phyloP scores from a whole-genome alignment of 1,139 yeast species.

The Kurtzmaniella natalensis region DNA sequence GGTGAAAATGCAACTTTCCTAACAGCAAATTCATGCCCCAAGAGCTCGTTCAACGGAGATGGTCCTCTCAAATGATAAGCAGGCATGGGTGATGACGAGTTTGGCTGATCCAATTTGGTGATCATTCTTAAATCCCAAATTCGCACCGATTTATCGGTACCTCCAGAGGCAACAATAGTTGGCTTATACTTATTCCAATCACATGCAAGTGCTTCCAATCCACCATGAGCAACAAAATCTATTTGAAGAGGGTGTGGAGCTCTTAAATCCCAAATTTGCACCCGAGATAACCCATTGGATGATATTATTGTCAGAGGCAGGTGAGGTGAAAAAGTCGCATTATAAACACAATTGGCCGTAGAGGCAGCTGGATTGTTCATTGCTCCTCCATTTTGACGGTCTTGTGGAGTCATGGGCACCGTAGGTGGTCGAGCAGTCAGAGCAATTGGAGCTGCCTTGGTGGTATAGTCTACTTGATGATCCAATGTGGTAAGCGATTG shows the following conservation, averaged over 20 bases:
- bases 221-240: conserved; percentile 69
- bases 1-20: conserved; percentile 86
- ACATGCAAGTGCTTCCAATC: conserved; percentile 72
- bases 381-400: conserved; percentile 16
- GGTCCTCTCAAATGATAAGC: conserved; percentile 51
- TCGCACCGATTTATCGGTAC: conserved; percentile 80
- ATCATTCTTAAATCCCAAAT: conserved; percentile 88
- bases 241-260: conserved; percentile 57
- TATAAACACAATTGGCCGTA: conserved; percentile 60
- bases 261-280: conserved; percentile 84
- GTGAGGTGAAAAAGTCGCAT: conserved; percentile 83
- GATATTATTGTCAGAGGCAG: conserved; percentile 67
- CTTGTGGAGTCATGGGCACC: conserved; percentile 26
- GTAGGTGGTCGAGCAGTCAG: conserved; percentile 27
- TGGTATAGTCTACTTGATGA: conserved; percentile 31
- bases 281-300: conserved; percentile 75
- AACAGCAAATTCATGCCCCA: conserved; percentile 89
- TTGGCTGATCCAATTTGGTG: conserved; percentile 34
- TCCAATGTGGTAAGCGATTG: conserved; percentile 57
- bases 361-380: conserved; percentile 14
- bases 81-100: conserved; percentile 34
- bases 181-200: conserved; percentile 91
- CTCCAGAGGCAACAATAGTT: conserved; percentile 76
- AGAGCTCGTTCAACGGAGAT: conserved; percentile 70
- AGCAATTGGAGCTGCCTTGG: conserved; percentile 20